Conservation (phyloP, 179 eudicot genomes). For the Silene noctiflora region DNA sequence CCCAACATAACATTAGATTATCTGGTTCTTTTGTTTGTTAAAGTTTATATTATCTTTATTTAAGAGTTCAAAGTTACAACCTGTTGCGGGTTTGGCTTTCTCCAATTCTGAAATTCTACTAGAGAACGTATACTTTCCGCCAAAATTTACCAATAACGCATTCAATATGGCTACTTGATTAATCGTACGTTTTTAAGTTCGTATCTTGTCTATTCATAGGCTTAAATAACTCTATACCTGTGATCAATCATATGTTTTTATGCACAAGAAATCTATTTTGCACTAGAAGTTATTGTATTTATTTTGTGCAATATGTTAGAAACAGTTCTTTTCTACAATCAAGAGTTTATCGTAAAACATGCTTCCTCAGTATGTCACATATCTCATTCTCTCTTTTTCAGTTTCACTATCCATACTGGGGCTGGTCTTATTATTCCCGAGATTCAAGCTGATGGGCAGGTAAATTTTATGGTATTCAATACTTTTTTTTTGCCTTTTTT, state of each 20-base stretch:
- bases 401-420: constrained; percentile 94
- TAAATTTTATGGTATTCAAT: constrained; percentile 25
- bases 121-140: too few species aligned
- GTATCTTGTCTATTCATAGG: too few species aligned
- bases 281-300: background rate
- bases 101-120: too few species aligned
- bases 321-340: background rate
- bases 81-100: too few species aligned
- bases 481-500: background rate
- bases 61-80: too few species aligned
- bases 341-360: background rate
- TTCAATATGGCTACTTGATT: too few species aligned
- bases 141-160: too few species aligned
- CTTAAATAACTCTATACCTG: too few species aligned
- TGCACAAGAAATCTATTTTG: background rate
- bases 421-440: constrained; percentile 98
- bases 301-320: background rate
- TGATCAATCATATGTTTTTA: background rate
- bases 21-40: background rate
- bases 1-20: background rate
- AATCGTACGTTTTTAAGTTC: too few species aligned
- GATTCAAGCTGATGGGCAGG: constrained; percentile 90
- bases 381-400: constrained; percentile 31
- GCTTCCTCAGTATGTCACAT: constrained; percentile 12
- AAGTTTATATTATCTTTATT: too few species aligned